Conservation (phyloP, 2,329 filamentous ascomycete genomes). For the Botrytis paeoniae region DNA sequence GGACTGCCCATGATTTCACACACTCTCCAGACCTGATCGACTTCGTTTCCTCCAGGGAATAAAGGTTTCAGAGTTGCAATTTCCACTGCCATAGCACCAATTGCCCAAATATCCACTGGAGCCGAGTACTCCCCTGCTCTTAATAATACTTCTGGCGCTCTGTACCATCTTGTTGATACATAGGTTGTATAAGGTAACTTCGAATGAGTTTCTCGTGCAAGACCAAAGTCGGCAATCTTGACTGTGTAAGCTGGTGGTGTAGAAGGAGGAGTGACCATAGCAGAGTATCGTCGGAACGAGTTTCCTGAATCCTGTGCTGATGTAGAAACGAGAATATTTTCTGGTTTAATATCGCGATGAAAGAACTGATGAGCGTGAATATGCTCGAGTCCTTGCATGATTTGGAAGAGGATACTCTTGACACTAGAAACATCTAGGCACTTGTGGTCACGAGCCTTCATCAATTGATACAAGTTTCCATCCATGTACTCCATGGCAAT, state of each 20-base stretch:
- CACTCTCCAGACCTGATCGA: constrained; percentile 97
- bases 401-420: constrained; percentile 97
- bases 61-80: constrained; percentile 94
- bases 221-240: constrained; percentile 97
- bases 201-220: constrained; percentile 95
- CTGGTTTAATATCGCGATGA: constrained; percentile 97
- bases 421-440: constrained; percentile 84
- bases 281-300: constrained; percentile 88
- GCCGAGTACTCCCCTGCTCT: constrained; percentile 96
- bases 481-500: constrained; percentile 99
- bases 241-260: constrained; percentile 93
- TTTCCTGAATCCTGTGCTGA: constrained; percentile 74
- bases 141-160: constrained; percentile 87
- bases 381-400: constrained; percentile 92
- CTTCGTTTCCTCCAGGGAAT: constrained; percentile 96
- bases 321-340: constrained; percentile 96
- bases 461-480: constrained; percentile 95
- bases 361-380: constrained; percentile 98
- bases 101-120: constrained; percentile 96
- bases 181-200: constrained; percentile 97
- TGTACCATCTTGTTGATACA: constrained; percentile 94
- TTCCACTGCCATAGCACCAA: constrained; percentile 98
- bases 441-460: constrained; percentile 98
- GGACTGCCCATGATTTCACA: constrained; percentile 99
- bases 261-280: constrained; percentile 88